phyloP scores from a whole-genome alignment of 805 yeast species.

The Myxozyma melibiosi region DNA sequence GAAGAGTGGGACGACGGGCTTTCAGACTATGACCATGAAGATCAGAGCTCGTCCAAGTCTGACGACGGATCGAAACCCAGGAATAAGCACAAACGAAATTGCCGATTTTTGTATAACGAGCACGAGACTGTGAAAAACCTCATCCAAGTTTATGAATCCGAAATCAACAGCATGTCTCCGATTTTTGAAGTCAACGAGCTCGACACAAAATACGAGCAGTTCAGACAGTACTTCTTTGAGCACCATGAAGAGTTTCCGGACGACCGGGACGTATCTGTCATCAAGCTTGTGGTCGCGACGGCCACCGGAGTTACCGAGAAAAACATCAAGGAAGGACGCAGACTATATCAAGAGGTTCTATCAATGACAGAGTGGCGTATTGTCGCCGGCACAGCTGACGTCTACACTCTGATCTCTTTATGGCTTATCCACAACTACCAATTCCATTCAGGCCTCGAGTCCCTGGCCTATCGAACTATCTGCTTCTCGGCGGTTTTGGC shows the following conservation, averaged over 20 bases:
- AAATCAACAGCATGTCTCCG: conserved; percentile 37
- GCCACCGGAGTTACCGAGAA: conserved; percentile 30
- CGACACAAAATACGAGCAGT: conserved; percentile 27
- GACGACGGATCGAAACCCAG: conserved; percentile 1
- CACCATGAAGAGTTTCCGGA: conserved; percentile 1
- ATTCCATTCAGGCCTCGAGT: conserved; percentile 36
- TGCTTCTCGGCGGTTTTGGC: conserved; percentile 34
- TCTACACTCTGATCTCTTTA: conserved; percentile 23
- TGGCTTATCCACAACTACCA: conserved; percentile 37
- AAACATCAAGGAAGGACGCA: conserved; percentile 22
- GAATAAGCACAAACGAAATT: not conserved
- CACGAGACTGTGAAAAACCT: conserved; percentile 21
- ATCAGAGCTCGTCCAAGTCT: conserved; percentile 3
- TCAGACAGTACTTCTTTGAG: not conserved
- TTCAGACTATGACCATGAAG: conserved; percentile 6
- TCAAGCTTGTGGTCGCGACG: conserved; percentile 33
- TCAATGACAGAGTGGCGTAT: conserved; percentile 20
- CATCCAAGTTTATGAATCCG: conserved; percentile 34
- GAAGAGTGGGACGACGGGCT: conserved; percentile 4
- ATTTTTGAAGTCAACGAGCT: conserved; percentile 34
- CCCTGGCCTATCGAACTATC: conserved; percentile 34
- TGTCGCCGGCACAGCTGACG: conserved; percentile 28
- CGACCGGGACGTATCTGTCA: conserved; percentile 13
- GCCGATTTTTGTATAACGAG: conserved; percentile 14
- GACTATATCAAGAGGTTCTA: conserved; percentile 32